These are phyloP conservation scores for Phytophthora cajani DNA, from an alignment of 352 stramenopile genomes.

Conservation along the genomic window DNA sequence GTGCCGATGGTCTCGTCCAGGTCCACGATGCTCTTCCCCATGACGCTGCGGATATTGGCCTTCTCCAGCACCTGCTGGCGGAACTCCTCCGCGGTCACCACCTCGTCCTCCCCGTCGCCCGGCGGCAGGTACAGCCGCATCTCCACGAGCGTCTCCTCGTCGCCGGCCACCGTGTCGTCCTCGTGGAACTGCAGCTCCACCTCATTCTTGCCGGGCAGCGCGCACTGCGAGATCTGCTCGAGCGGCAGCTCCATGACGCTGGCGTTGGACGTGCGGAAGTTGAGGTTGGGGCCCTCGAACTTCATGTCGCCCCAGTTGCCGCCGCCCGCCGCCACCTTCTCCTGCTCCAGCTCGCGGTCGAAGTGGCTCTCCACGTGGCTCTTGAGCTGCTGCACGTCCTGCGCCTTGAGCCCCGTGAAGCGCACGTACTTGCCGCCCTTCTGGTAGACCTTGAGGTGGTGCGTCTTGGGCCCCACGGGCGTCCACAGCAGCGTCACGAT, in stretches of 20 bases:
- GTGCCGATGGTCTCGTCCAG: constrained; percentile 97
- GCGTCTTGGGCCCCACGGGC: constrained; percentile 77
- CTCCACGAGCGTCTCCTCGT: constrained; percentile 94
- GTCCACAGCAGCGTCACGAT: constrained; percentile 89
- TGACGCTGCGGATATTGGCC: constrained; percentile 91
- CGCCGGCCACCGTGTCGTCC: constrained; percentile 96
- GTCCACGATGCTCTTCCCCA: constrained; percentile 97
- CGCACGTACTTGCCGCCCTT: constrained; percentile 87
- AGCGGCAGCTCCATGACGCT: constrained; percentile 82
- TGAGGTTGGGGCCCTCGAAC: constrained; percentile 91
- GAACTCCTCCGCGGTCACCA: constrained; percentile 74
- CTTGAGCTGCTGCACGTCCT: constrained; percentile 71
- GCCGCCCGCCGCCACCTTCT: constrained; percentile 88
- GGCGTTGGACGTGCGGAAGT: constrained; percentile 72
- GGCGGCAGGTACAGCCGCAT: constrained; percentile 97
- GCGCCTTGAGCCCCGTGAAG: constrained; percentile 78
- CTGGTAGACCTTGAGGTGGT: constrained; percentile 88
- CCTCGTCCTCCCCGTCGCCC: constrained; percentile 52
- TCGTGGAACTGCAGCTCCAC: constrained; percentile 99
- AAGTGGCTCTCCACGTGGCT: constrained; percentile 83
- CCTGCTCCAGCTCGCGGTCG: constrained; percentile 89
- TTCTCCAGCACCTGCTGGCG: constrained; percentile 88
- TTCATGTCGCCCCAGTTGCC: constrained; percentile 95
- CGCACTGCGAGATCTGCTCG: constrained; percentile 85
- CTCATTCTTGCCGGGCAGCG: constrained; percentile 97